Evolutionary conservation across 768 basidiomycete species (phyloP), one percentile per base, ranked within the genome.

Genomic region (Paxillus rubicundulus): DNA sequence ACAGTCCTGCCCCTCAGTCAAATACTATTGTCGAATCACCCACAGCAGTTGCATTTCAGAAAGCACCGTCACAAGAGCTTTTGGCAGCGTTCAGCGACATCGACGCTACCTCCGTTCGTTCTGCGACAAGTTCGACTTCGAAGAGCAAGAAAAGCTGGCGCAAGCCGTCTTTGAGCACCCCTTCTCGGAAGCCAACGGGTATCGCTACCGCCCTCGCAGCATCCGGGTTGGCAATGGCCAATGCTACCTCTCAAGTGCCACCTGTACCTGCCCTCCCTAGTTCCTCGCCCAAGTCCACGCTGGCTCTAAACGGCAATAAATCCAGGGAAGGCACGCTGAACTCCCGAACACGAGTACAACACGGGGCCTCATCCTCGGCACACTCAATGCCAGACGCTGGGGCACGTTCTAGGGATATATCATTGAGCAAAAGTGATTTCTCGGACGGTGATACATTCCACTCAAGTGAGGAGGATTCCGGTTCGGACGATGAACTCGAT

Each of bases 191-290:
- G 61, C 78, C 82, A 2, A 77, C 80, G 0, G 81, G 82, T 20
- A 75, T 87, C n/a, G 86, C 87, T 4, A 76, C 78, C 47, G 86
- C 85, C 1, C 75, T 87, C 45, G 84, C 86, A 1, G 81, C 83
- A 2, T 82, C 82, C 16, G 82, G 85, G 16, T 70, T 85, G 28
- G 79, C 84, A 42, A 86, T 89, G 79, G 81, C 82, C 10, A 81
- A 82, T 56, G 72, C 82, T 0, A 73, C 73, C 1, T 65, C 82
- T 49, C 74, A 75, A 2, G 69, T 78, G 5, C 77, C 79, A 17
- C 78, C 67, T 10, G 12, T 66, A 10, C 66, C 67, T 1, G 52
- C 60, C 43, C 42, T 52, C 45, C 20, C 62, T 45, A 32, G 45
- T 34, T 44, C 57, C 1, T 51, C 30, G 7, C 56, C 67, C 30